A percentile compares a stretch with the other conserved stretches of the same genome.
Evolutionary conservation across 768 basidiomycete species (phyloP).

Genomic region (Leccinum subgranulosum): DNA sequence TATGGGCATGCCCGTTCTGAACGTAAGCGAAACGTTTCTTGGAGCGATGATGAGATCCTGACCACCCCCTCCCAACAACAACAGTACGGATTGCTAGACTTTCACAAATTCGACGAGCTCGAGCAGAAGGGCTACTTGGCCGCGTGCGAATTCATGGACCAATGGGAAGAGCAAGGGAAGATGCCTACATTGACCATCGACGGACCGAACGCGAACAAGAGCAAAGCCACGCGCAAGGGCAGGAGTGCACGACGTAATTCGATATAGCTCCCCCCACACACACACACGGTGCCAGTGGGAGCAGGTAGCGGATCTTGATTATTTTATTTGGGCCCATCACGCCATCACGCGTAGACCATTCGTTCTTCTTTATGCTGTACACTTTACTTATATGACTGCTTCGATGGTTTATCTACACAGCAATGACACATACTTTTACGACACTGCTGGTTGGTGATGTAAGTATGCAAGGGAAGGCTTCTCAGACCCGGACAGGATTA

Average conservation of each 20-base stretch:
- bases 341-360: not conserved
- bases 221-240: conserved; percentile 58
- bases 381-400: not conserved
- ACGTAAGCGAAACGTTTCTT: conserved; percentile 44
- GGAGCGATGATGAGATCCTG: not conserved
- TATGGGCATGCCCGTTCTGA: conserved; percentile 92
- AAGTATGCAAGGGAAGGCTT: conserved; percentile 12
- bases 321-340: not conserved
- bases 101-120: conserved; percentile 86
- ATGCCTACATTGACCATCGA: conserved; percentile 76
- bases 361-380: not conserved
- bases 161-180: conserved; percentile 79
- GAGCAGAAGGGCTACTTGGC: conserved; percentile 77
- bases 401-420: conserved; percentile 19
- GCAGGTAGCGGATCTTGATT: not conserved
- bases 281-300: no score
- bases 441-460: conserved; percentile 1
- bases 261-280: conserved; percentile 27
- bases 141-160: conserved; percentile 64
- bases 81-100: conserved; percentile 90
- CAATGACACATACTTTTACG: conserved; percentile 15
- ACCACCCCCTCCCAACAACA: not conserved
- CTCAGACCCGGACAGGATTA: conserved; percentile 13
- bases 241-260: conserved; percentile 79
- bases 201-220: conserved; percentile 43